These are phyloP conservation scores for Fusarium cicatricum DNA, from an alignment of 2,329 filamentous ascomycete species.

Conservation along the genomic window DNA sequence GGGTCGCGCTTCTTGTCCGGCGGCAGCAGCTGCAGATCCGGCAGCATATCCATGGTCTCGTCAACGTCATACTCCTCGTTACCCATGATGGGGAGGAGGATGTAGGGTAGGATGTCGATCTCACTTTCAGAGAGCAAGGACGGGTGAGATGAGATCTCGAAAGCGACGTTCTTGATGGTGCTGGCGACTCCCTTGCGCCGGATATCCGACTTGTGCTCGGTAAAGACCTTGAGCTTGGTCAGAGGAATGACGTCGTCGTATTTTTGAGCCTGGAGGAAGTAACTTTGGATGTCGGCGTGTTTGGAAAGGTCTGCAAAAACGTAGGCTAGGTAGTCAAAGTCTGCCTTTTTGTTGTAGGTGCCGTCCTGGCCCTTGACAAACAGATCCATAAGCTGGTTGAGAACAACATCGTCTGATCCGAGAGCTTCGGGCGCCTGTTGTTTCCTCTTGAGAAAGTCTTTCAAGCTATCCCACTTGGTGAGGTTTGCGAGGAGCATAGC, in stretches of 20 bases:
- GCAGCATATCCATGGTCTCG: constrained; percentile 85
- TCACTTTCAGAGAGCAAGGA: constrained; percentile 74
- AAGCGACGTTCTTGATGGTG: constrained; percentile 93
- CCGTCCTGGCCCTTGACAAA: constrained; percentile 93
- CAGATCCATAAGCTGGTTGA: constrained; percentile 93
- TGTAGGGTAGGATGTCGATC: constrained; percentile 85
- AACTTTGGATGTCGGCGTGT: constrained; percentile 75
- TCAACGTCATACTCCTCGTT: constrained; percentile 89
- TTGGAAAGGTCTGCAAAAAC: constrained; percentile 93
- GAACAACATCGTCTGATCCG: constrained; percentile 73
- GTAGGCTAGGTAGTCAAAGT: constrained; percentile 94
- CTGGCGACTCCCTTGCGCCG: constrained; percentile 93
- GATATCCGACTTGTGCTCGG: constrained; percentile 84
- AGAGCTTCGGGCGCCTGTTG: constrained; percentile 75
- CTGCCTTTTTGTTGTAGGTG: constrained; percentile 81
- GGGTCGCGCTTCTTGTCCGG: constrained; percentile 88
- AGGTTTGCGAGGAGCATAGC: constrained; percentile 95
- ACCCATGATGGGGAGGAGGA: constrained; percentile 87
- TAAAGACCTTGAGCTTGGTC: constrained; percentile 93
- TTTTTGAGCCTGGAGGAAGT: constrained; percentile 76
- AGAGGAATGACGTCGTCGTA: constrained; percentile 89
- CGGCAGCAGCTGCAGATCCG: constrained; percentile 87
- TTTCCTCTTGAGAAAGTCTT: constrained; percentile 72
- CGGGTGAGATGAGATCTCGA: constrained; percentile 78
- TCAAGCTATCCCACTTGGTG: constrained; percentile 78